Base-by-base conservation (phyloP, 176 grass and related monocot species). In the Stipa capillata region DNA sequence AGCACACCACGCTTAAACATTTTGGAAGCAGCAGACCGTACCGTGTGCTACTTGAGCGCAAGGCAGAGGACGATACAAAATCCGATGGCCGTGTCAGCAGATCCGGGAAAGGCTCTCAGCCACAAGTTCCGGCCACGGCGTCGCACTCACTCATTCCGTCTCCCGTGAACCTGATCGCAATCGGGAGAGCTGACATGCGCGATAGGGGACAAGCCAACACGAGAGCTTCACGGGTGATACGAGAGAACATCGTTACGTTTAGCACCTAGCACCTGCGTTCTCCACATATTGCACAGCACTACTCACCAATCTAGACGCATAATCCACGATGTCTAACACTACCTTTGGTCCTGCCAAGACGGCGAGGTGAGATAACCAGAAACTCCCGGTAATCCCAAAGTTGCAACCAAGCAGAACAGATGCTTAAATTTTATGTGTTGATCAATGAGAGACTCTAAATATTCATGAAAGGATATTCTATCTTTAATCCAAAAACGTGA, bases 151-250 rank as follows among this genome's bases (percentile, higher is more conserved):
- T 1, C 20, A 21, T 25, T 49, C 20, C 40, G 1, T 9, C 6
- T 8, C 80, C 76, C 76, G 59, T 78, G 76, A 78, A 65, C 76
- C 42, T 3, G 31, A 65, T 65, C 31, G 20, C 18, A 1, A 74
- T 20, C 40, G 18, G 29, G 2, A n/a, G 41, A 37, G 24, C 56
- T 61, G 41, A 32, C 74, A 77, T 60, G 15, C 15, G 3, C 1
- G 9, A 58, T 2, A 2, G 5, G 6, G 2, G 8, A 39, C 31
- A 52, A 79, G 2, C 20, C 17, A 24, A 80, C 49, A 69, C 42
- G 35, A 40, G 64, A 31, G 9, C 49, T 40, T 80, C 78, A 69
- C 78, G 78, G 63, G 78, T 5, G 58, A 52, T 32, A 18, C 23
- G 6, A 4, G 14, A 4, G 5, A 25, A 67, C 1, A n/a, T 37